Base-by-base conservation (phyloP, 306 rosid genomes). In the Luffa aegyptiaca region DNA sequence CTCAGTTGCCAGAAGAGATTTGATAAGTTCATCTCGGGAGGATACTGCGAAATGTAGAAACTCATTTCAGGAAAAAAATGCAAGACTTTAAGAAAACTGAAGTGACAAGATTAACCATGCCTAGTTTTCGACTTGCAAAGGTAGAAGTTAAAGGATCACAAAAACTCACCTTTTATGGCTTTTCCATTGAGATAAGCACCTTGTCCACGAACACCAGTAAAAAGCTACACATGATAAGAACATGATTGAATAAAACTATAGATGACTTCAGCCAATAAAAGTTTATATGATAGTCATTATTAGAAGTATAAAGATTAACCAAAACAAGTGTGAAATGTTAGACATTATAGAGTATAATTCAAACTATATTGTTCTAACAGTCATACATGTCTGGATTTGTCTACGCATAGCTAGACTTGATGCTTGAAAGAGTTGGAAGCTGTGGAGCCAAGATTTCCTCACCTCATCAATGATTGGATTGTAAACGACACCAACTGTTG, bases 391-490 rank as follows among this genome's bases (percentile, higher is more conserved):
- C 64, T 58, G 4, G 36, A 1, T 8, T 8, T 58, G 64, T 58
- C 62, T 6, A 56, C 20, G 13, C 3, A 58, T 42, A 68, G 33
- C 44, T 65, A 17, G 26, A 65, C 31, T 37, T 16, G 5, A 64
- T n/a, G 36, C 5, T 39, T 66, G 51, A 66, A 66, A 65, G 31
- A 65, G 14, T 37, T 6, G 68, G 68, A 61, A 66, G 14, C n/a
- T n/a, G 51, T 66, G 18, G 55, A 70, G 76, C 37, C 18, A n/a
- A 71, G 10, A 49, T 42, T 79, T 80, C 49, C 92, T 81, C 78
- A 95, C 98, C 96, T 95, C 97, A 65, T 92, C 81, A 45, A 92
- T 85, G 45, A 95, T 92, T 31, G 98, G 98, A 84, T 95, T 95
- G 90, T 89, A 92, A 77, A 92, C 97, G 83, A 95, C 98, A 79